phyloP scores from a whole-genome alignment of 2,329 filamentous ascomycete species.

The Chaetomiaceae sp. region DNA sequence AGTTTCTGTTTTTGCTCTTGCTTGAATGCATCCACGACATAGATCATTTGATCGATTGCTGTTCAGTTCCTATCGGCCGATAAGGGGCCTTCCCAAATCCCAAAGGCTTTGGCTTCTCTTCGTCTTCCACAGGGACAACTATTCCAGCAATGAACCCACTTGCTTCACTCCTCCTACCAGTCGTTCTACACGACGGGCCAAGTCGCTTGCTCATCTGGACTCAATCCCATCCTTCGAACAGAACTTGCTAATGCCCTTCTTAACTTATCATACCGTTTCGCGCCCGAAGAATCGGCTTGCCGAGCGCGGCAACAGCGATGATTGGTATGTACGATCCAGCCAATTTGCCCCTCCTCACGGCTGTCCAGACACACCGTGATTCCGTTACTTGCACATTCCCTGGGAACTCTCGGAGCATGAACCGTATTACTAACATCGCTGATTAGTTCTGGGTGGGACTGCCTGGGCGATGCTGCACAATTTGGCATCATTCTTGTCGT shows the following conservation, averaged over 20 bases:
- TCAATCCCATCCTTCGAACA: not conserved
- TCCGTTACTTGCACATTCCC: too few relatives aligned
- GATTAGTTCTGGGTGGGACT: constrained; percentile 7
- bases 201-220: not conserved
- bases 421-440: not conserved
- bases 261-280: not conserved
- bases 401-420: too few relatives aligned
- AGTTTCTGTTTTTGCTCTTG: too few relatives aligned
- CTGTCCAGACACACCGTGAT: not conserved
- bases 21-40: too few relatives aligned
- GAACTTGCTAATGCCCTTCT: not conserved
- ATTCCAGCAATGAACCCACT: too few relatives aligned
- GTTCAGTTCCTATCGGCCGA: too few relatives aligned
- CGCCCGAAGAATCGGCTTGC: not conserved
- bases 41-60: too few relatives aligned
- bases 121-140: too few relatives aligned
- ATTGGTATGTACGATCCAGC: not conserved
- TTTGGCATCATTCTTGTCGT: constrained; percentile 12
- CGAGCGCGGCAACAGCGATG: not conserved
- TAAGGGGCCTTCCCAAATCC: too few relatives aligned
- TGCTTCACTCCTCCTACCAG: not conserved
- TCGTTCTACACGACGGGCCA: not conserved
- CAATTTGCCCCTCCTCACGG: not conserved
- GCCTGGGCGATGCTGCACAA: constrained; percentile 15
- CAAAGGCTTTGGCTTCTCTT: too few relatives aligned